Evolutionary conservation across 1,284 basidiomycete genomes (phyloP).

Genomic region (Sporisorium graminicola): DNA sequence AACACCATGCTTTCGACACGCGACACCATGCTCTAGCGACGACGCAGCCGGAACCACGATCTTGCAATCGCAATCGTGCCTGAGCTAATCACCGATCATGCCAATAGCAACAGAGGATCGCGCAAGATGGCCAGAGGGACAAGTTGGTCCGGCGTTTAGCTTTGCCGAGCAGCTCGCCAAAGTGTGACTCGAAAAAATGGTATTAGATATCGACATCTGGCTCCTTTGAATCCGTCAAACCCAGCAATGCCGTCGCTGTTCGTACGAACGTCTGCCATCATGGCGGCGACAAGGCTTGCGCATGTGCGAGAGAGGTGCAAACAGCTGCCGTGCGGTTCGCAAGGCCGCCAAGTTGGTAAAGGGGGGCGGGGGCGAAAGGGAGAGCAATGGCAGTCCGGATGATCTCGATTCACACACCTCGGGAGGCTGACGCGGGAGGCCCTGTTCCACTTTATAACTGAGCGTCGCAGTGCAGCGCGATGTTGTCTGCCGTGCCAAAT

Average conservation of each 20-base stretch:
- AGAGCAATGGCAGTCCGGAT: not conserved
- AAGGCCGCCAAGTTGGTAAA: not conserved
- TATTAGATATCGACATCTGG: not conserved
- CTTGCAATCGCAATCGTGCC: too few relatives aligned
- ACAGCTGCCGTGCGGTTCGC: not conserved
- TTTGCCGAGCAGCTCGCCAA: conserved; percentile 5
- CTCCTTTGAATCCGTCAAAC: not conserved
- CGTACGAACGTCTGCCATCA: not conserved
- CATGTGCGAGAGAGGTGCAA: not conserved
- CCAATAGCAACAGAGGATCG: too few relatives aligned
- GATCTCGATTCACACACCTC: not conserved
- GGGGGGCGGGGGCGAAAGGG: not conserved
- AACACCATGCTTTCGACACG: too few relatives aligned
- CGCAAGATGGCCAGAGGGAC: too few relatives aligned
- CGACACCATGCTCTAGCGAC: too few relatives aligned
- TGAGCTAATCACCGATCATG: not conserved
- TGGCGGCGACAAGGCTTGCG: not conserved
- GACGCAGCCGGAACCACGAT: too few relatives aligned
- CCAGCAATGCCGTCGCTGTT: not conserved
- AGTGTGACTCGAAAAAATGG: not conserved
- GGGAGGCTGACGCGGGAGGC: not conserved
- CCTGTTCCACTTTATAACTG: not conserved
- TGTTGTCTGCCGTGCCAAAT: conserved; percentile 3
- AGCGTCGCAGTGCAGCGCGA: conserved; percentile 4
- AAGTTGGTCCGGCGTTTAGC: conserved; percentile 3